phyloP scores from a whole-genome alignment of 2,329 filamentous ascomycete genomes.

The Trichophyton verrucosum region DNA sequence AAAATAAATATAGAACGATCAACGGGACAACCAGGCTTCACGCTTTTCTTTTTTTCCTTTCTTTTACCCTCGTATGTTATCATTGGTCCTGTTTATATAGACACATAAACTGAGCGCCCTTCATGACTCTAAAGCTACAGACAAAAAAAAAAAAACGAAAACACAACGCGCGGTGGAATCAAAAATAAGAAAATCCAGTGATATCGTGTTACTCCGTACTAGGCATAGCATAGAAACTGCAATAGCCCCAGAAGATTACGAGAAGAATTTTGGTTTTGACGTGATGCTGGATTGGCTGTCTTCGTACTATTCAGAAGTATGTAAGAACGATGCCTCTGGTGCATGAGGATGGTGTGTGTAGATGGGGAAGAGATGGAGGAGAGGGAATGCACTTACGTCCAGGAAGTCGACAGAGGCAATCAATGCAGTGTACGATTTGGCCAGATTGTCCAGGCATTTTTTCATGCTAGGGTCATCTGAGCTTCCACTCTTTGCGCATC shows the following conservation, averaged over 20 bases:
- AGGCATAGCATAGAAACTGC: neutral
- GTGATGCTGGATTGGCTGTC: slow-evolving; percentile 22
- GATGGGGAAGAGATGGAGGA: neutral
- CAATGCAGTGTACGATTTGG: slow-evolving; percentile 72
- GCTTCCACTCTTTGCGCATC: slow-evolving; percentile 64
- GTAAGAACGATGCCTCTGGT: neutral
- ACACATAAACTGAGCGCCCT: neutral
- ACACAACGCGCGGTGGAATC: neutral
- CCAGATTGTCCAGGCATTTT: slow-evolving; percentile 59
- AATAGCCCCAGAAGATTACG: slow-evolving; percentile 15
- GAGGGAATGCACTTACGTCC: slow-evolving; percentile 49
- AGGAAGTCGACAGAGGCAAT: slow-evolving; percentile 74
- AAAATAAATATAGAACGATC: neutral
- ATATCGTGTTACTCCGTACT: neutral
- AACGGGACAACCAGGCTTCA: neutral
- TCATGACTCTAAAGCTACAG: neutral
- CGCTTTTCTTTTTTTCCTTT: neutral
- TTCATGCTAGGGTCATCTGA: slow-evolving; percentile 38
- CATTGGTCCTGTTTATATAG: neutral
- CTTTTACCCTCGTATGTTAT: too few species aligned
- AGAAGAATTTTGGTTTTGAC: slow-evolving; percentile 23
- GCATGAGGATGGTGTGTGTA: neutral
- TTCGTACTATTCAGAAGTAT: slow-evolving; percentile 26
- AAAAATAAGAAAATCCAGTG: neutral
- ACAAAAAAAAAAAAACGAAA: neutral